Conservation (phyloP, 208 protist genomes). For the Wallacemonas sp. region DNA sequence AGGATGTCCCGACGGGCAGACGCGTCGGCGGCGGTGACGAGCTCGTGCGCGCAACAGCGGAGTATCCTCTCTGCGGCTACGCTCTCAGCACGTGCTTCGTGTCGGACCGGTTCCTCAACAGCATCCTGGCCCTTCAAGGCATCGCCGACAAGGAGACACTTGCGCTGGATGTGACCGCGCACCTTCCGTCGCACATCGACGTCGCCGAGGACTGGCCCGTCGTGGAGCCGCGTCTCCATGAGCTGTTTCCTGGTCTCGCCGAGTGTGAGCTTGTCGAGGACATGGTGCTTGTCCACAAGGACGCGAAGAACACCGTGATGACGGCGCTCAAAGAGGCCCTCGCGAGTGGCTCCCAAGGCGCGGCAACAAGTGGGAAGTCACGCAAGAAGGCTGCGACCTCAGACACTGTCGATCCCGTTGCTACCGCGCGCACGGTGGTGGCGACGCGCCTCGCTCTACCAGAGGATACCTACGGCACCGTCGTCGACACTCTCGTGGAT, state of each 20-base stretch:
- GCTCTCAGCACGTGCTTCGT: slow-evolving; percentile 56
- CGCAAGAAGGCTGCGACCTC: neutral
- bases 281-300: slow-evolving; percentile 30
- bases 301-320: slow-evolving; percentile 25
- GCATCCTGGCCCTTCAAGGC: slow-evolving; percentile 45
- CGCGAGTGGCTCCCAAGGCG: neutral
- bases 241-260: slow-evolving; percentile 55
- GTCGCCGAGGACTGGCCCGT: slow-evolving; percentile 42
- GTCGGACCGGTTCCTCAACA: slow-evolving; percentile 52
- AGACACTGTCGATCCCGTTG: slow-evolving; percentile 14
- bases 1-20: neutral
- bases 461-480: slow-evolving; percentile 26
- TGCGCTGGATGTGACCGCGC: slow-evolving; percentile 37
- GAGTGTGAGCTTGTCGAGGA: slow-evolving; percentile 35
- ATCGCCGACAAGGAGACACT: slow-evolving; percentile 47
- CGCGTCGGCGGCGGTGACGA: neutral
- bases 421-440: slow-evolving; percentile 19
- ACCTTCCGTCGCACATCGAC: slow-evolving; percentile 52
- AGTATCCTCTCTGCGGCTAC: slow-evolving; percentile 57
- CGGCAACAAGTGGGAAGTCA: neutral
- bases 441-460: neutral
- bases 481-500: slow-evolving; percentile 35
- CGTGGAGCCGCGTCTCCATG: slow-evolving; percentile 36
- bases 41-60: slow-evolving; percentile 32
- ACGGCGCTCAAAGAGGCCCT: slow-evolving; percentile 22